A percentile compares a stretch with the other conserved stretches of the same genome.
These are phyloP conservation scores for Aspergillus avenaceus DNA, from an alignment of 495 filamentous ascomycete species.

Conservation along the genomic window DNA sequence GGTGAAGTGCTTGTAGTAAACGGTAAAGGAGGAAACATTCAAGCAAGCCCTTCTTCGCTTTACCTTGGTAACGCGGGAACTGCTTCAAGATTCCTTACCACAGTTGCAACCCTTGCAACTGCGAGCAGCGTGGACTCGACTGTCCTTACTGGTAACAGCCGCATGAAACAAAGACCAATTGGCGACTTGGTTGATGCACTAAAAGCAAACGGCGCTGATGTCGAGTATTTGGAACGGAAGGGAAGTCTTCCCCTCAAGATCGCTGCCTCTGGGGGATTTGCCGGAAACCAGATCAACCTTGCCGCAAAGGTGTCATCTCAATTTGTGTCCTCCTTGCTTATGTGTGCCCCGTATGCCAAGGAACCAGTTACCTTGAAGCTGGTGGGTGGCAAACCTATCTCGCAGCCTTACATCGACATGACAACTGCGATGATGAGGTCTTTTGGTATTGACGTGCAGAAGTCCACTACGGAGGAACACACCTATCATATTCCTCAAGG, in stretches of 20 bases:
- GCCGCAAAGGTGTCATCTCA: conserved; percentile 94
- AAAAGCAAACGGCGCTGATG: conserved; percentile 71
- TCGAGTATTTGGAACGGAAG: conserved; percentile 76
- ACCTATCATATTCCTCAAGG: conserved; percentile 93
- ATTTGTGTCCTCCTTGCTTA: conserved; percentile 93
- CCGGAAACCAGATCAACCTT: conserved; percentile 86
- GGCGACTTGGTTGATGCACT: conserved; percentile 92
- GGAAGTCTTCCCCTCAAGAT: conserved; percentile 82
- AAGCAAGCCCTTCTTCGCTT: conserved; percentile 68
- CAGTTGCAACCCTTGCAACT: conserved; percentile 79
- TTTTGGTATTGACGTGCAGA: conserved; percentile 80
- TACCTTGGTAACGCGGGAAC: conserved; percentile 98
- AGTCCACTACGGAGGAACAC: conserved; percentile 69
- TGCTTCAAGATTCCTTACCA: conserved; percentile 91
- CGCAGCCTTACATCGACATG: conserved; percentile 97
- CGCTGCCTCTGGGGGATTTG: conserved; percentile 76
- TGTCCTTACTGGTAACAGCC: conserved; percentile 85
- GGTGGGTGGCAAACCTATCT: conserved; percentile 92
- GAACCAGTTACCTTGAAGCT: conserved; percentile 85
- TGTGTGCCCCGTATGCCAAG: conserved; percentile 96
- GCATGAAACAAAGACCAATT: conserved; percentile 96
- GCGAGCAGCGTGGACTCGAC: conserved; percentile 60
- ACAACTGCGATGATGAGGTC: conserved; percentile 95
- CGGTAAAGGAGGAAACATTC: conserved; percentile 81
- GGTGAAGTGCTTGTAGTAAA: conserved; percentile 85